These are phyloP conservation scores for Xylaria arbuscula DNA, from an alignment of 2,329 filamentous ascomycete genomes.

Conservation along the genomic window DNA sequence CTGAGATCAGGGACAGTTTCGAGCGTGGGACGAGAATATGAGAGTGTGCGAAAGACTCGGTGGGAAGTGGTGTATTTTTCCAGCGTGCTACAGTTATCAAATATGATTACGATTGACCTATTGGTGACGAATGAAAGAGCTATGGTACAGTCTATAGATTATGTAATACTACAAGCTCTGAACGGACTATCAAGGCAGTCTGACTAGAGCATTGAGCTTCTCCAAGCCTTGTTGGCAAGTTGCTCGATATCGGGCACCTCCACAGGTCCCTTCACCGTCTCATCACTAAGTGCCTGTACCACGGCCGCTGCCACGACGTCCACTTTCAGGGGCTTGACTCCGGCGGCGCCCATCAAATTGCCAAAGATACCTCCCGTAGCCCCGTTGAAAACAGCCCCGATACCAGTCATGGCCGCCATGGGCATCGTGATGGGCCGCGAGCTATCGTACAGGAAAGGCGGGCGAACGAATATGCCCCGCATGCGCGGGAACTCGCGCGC, in stretches of 20 bases:
- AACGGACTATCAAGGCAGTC: neutral
- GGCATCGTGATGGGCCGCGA: constrained; percentile 85
- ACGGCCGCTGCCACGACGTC: constrained; percentile 90
- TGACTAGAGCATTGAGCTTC: constrained; percentile 82
- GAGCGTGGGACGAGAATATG: constrained; percentile 96
- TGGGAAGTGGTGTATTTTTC: constrained; percentile 23
- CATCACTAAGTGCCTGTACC: constrained; percentile 85
- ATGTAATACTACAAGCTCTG: constrained; percentile 36
- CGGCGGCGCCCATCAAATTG: constrained; percentile 82
- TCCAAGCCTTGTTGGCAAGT: constrained; percentile 85
- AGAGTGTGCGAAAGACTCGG: constrained; percentile 42
- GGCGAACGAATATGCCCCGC: constrained; percentile 83
- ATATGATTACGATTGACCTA: constrained; percentile 22
- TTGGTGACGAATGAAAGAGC: constrained; percentile 34
- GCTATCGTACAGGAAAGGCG: constrained; percentile 89
- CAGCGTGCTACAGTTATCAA: constrained; percentile 16
- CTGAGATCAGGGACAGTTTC: constrained; percentile 96
- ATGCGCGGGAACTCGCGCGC: constrained; percentile 76
- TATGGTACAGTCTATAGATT: constrained; percentile 47
- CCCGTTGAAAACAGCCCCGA: constrained; percentile 80
- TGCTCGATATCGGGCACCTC: constrained; percentile 84
- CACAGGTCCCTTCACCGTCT: constrained; percentile 76
- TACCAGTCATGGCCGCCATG: constrained; percentile 80
- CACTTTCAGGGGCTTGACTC: constrained; percentile 86
- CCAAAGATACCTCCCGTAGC: constrained; percentile 80